Percentiles rank a stretch among this genome's conserved stretches.
These are phyloP conservation scores for Filosporella fistucella DNA, from an alignment of 495 filamentous ascomycete genomes.

Conservation along the genomic window DNA sequence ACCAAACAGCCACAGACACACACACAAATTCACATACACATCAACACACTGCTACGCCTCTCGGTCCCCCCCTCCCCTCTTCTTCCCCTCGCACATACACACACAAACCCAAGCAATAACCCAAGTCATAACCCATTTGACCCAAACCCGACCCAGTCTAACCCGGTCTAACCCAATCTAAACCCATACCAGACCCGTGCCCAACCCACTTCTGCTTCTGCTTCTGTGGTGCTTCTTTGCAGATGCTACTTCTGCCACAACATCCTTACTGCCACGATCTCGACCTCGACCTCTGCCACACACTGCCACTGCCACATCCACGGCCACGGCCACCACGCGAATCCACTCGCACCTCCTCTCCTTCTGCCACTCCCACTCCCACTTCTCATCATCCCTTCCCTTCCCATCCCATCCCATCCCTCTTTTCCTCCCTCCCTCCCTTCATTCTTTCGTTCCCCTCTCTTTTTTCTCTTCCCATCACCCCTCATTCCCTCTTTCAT, in stretches of 20 bases:
- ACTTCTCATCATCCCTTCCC: too few species aligned
- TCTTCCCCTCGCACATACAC: neutral
- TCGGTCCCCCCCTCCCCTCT: neutral
- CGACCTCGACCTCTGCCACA: neutral
- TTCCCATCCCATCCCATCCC: conserved; percentile 26
- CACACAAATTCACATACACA: too few species aligned
- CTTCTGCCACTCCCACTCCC: neutral
- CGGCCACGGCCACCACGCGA: neutral
- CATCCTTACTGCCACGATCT: neutral
- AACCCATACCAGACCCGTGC: too few species aligned
- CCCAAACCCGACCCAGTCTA: too few species aligned
- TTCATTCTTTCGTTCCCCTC: conserved; percentile 33
- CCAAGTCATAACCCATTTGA: too few species aligned
- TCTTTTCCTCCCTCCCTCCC: conserved; percentile 30
- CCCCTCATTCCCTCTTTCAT: conserved; percentile 20
- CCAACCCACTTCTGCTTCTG: too few species aligned
- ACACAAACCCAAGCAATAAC: too few species aligned
- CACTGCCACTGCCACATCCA: neutral
- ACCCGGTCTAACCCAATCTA: too few species aligned
- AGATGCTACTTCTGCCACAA: too few species aligned
- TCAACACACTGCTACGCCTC: too few species aligned
- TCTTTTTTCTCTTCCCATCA: conserved; percentile 34
- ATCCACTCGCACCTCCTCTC: too few species aligned
- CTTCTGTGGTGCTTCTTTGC: too few species aligned
- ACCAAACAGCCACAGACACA: neutral